phyloP scores from a whole-genome alignment of 2,329 filamentous ascomycete species.

The Neofusicoccum kwambonambiense region DNA sequence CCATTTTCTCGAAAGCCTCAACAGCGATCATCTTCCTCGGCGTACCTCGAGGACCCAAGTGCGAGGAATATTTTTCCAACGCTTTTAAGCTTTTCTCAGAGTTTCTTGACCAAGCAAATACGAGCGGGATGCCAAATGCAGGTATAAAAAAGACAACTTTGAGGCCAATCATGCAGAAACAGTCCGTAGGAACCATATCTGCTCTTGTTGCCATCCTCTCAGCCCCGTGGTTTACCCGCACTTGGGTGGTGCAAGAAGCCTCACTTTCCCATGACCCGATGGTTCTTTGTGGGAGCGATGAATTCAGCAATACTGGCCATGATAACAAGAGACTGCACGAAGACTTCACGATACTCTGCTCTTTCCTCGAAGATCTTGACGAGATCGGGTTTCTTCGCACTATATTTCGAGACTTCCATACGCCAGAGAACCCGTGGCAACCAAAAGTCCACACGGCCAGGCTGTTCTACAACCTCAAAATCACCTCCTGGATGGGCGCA shows the following conservation, averaged over 20 bases:
- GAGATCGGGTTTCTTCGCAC: neutral
- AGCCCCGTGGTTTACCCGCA: neutral
- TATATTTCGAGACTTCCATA: neutral
- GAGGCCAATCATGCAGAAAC: too few species aligned
- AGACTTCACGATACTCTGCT: too few species aligned
- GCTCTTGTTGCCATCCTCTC: neutral
- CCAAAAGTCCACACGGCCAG: neutral
- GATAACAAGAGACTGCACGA: too few species aligned
- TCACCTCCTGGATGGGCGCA: neutral
- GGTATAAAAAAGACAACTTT: neutral
- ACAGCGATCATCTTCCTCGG: neutral
- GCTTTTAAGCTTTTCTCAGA: neutral
- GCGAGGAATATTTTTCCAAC: neutral
- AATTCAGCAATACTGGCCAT: too few species aligned
- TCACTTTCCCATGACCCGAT: neutral
- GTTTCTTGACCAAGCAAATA: neutral
- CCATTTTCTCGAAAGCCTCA: neutral
- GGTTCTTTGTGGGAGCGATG: neutral
- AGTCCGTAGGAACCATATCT: neutral
- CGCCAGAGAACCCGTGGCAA: neutral
- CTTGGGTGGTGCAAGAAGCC: neutral
- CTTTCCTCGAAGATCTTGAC: neutral
- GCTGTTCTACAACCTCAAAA: neutral
- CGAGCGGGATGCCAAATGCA: neutral
- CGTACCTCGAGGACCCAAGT: neutral